Base-by-base conservation (phyloP, 73 alveolate species). In the Paramecium tetraurelia region DNA sequence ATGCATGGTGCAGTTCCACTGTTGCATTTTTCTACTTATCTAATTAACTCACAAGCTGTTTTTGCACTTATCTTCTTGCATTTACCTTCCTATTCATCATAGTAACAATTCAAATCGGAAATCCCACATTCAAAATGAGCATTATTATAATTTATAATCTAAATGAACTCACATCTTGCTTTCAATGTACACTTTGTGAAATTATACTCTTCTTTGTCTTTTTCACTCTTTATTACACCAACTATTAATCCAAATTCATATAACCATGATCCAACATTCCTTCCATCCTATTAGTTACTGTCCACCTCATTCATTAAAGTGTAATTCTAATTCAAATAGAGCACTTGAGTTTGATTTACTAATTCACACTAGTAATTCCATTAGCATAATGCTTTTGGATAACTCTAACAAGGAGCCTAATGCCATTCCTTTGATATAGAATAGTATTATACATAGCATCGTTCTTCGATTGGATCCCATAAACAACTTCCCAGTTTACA, bases 271-370 rank as follows among this genome's bases (percentile, higher is more conserved):
- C 90, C 90, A 0, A 16, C 7, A 7, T 12, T 7, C 21, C 90
- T 40, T 43, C 90, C 90, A 80, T 80, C 90, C 2, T 44, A 18
- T 80, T 80, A 21, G 24, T 10, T n/a, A 8, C 18, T 20, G 22
- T 80, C 90, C 22, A 80, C 31, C 18, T 40, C 8, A 46, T 80
- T 80, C 90, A 80, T 44, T 24, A 80, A 80, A 12, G 90, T 80
- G 27, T 80, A 80, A 22, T 80, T 80, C 20, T 20, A 10, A 48
- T n/a, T 24, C 33, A 80, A 14, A 9, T 40, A 12, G 4, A 80
- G 57, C 6, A 14, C 46, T 27, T 38, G 22, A 20, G 46, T 46
- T 22, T 80, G 20, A 14, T 22, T 41, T 14, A 40, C 4, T 41
- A 48, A n/a, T 41, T 48, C 41, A 24, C 90, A 80, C 5, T 40